phyloP scores from a whole-genome alignment of 2,329 filamentous ascomycete species.

The Aspergillus sp. region DNA sequence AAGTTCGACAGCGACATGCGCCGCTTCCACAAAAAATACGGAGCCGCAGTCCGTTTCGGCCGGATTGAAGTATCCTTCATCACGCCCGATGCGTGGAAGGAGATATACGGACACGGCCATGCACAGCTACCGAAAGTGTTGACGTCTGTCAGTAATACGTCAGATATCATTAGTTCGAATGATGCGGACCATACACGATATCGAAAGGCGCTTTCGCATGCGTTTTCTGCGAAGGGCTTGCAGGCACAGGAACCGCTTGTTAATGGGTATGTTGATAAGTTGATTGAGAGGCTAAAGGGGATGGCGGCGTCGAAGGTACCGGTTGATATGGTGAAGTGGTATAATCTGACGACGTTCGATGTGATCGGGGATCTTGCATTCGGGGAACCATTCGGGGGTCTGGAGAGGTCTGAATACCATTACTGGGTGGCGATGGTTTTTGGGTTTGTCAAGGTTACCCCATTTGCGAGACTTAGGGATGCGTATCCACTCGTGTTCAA shows the following conservation, averaged over 20 bases:
- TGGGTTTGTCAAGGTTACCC: conserved; percentile 2
- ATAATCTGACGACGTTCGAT: conserved; percentile 20
- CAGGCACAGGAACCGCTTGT: conserved; percentile 31
- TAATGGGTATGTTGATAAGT: conserved; percentile 21
- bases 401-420: conserved; percentile 13
- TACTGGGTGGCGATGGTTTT: conserved; percentile 17
- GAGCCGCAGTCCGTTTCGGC: conserved; percentile 20
- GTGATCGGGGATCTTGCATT: conserved; percentile 21
- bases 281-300: conserved; percentile 18
- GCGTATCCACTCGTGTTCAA: conserved; percentile 2
- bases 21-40: conserved; percentile 8
- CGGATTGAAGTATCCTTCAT: conserved; percentile 29
- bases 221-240: conserved; percentile 37
- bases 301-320: conserved; percentile 2
- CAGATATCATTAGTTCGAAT: conserved; percentile 10
- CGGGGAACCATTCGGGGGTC: conserved; percentile 18
- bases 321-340: conserved; percentile 19
- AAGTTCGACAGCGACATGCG: conserved; percentile 5
- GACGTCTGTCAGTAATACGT: not conserved
- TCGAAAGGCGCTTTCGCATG: conserved; percentile 27
- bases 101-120: conserved; percentile 17
- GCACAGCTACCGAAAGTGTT: conserved; percentile 3
- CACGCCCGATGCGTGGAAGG: conserved; percentile 16
- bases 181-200: conserved; percentile 16
- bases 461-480: not conserved